These are phyloP conservation scores for Puccinia coronata DNA, from an alignment of 1,284 basidiomycete genomes.

Conservation along the genomic window DNA sequence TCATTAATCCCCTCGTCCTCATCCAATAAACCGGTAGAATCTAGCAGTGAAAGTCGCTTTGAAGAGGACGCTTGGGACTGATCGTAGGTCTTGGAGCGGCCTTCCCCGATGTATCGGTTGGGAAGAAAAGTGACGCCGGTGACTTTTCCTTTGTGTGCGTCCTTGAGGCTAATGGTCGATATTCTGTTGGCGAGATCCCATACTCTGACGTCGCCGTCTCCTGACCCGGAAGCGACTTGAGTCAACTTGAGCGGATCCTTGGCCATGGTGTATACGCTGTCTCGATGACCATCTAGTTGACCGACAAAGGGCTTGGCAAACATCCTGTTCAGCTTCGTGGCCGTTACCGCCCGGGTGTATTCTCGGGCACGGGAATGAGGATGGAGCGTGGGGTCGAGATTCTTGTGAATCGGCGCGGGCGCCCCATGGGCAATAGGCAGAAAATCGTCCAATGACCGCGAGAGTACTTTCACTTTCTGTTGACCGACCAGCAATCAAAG, in stretches of 20 bases:
- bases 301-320: slow-evolving; percentile 96
- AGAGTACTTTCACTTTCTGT: slow-evolving; percentile 83
- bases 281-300: slow-evolving; percentile 85
- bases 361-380: slow-evolving; percentile 90
- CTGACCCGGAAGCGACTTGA: slow-evolving; percentile 86
- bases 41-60: slow-evolving; percentile 17
- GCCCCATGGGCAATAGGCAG: slow-evolving; percentile 68
- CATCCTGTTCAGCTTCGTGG: slow-evolving; percentile 93
- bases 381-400: slow-evolving; percentile 89
- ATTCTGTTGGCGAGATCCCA: slow-evolving; percentile 77
- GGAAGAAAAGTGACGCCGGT: slow-evolving; percentile 74
- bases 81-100: slow-evolving; percentile 38
- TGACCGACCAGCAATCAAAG: not conserved
- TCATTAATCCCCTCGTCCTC: slow-evolving; percentile 43
- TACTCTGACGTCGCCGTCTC: slow-evolving; percentile 89
- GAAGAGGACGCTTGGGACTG: slow-evolving; percentile 23
- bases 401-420: slow-evolving; percentile 82
- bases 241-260: slow-evolving; percentile 76
- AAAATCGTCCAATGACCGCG: slow-evolving; percentile 76
- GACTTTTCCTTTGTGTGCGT: slow-evolving; percentile 89
- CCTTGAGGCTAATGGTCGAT: slow-evolving; percentile 70
- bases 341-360: slow-evolving; percentile 89
- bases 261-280: slow-evolving; percentile 86
- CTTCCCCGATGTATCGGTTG: slow-evolving; percentile 50
- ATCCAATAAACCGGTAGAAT: slow-evolving; percentile 35